phyloP scores from a whole-genome alignment of 371 early-diverging fungal genomes.

The Mortierella sp. region DNA sequence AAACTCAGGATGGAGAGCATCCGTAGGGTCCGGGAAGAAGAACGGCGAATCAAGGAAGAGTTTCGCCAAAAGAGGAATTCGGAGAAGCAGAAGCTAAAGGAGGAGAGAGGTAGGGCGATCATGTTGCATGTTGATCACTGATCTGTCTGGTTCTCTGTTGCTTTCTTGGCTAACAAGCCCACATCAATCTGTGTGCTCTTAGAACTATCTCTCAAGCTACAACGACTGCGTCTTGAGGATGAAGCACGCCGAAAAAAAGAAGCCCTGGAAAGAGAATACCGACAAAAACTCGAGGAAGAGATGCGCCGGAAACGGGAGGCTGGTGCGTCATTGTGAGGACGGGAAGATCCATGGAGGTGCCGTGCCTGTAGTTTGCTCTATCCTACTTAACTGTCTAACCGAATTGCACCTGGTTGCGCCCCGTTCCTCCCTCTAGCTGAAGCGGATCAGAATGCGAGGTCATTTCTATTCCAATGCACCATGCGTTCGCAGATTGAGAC shows the following conservation, averaged over 20 bases:
- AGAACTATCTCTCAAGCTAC: no score
- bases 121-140: no score
- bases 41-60: slow-evolving; percentile 50
- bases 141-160: background rate
- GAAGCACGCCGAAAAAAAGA: slow-evolving; percentile 52
- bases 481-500: slow-evolving; percentile 42
- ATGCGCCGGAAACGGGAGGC: slow-evolving; percentile 54
- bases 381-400: no score
- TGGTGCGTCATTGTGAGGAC: slow-evolving; percentile 23
- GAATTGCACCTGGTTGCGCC: no score
- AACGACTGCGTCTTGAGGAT: slow-evolving; percentile 50
- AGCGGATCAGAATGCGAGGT: slow-evolving; percentile 49
- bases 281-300: slow-evolving; percentile 47
- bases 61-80: slow-evolving; percentile 40
- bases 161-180: no score
- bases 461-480: slow-evolving; percentile 52
- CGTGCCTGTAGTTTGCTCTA: no score
- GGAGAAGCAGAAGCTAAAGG: slow-evolving; percentile 39
- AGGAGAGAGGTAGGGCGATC: slow-evolving; percentile 34
- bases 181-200: no score
- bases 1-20: slow-evolving; percentile 46
- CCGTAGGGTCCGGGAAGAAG: slow-evolving; percentile 48
- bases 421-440: slow-evolving; percentile 23
- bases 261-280: slow-evolving; percentile 32
- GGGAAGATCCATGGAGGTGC: background rate